phyloP scores from a whole-genome alignment of 2,329 filamentous ascomycete genomes.

The Aspergillus nomiae region DNA sequence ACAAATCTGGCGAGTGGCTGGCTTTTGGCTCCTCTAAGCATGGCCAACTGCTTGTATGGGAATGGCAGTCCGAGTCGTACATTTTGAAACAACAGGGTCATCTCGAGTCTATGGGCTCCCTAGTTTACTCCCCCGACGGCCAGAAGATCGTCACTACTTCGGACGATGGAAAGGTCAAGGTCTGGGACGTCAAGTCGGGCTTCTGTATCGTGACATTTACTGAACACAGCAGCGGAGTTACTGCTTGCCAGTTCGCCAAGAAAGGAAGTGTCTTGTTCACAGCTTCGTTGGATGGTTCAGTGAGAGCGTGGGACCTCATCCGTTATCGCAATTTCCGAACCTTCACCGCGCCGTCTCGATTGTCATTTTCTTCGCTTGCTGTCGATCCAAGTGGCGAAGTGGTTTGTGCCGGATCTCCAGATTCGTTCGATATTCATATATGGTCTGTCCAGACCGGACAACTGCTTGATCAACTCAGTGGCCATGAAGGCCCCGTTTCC shows the following conservation, averaged over 20 bases:
- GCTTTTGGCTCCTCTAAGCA: slow-evolving; percentile 95
- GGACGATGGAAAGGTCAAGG: slow-evolving; percentile 97
- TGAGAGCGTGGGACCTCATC: slow-evolving; percentile 94
- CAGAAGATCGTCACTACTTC: slow-evolving; percentile 90
- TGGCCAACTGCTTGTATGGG: slow-evolving; percentile 96
- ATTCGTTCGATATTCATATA: slow-evolving; percentile 96
- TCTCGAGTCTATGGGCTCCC: slow-evolving; percentile 90
- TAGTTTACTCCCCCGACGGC: slow-evolving; percentile 91
- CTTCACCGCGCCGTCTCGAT: slow-evolving; percentile 86
- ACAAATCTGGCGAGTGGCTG: slow-evolving; percentile 93
- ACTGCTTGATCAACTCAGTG: slow-evolving; percentile 83
- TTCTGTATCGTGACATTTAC: slow-evolving; percentile 99
- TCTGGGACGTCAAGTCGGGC: slow-evolving; percentile 95
- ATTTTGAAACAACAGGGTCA: slow-evolving; percentile 98
- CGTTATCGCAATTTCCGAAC: slow-evolving; percentile 96
- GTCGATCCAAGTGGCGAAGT: slow-evolving; percentile 98
- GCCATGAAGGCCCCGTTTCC: slow-evolving; percentile 92
- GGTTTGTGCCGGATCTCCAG: slow-evolving; percentile 89
- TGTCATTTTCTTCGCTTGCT: slow-evolving; percentile 91
- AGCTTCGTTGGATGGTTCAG: slow-evolving; percentile 87
- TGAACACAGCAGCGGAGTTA: slow-evolving; percentile 92
- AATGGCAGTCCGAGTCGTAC: slow-evolving; percentile 99
- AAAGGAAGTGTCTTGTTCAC: slow-evolving; percentile 96
- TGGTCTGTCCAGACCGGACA: slow-evolving; percentile 99
- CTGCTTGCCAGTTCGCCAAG: slow-evolving; percentile 89